These are phyloP conservation scores for Eutypella sp. DNA, from an alignment of 2,329 filamentous ascomycete species.

Conservation along the genomic window DNA sequence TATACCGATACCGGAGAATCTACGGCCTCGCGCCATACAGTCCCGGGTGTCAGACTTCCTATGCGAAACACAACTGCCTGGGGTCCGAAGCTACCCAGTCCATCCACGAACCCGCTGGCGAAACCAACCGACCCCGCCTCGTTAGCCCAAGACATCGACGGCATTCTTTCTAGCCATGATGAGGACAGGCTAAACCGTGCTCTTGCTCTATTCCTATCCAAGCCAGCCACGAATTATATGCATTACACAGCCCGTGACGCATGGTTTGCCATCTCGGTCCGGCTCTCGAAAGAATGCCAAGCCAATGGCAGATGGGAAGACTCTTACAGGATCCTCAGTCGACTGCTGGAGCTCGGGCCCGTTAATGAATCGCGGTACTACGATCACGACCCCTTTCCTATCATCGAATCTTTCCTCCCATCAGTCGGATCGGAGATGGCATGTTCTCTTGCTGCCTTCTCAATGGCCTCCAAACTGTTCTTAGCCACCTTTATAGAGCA, in stretches of 20 bases:
- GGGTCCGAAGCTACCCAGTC: neutral
- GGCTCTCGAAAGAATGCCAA: constrained; percentile 30
- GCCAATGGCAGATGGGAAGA: constrained; percentile 23
- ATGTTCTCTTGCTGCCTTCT: constrained; percentile 9
- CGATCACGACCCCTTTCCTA: constrained; percentile 28
- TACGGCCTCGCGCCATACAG: neutral
- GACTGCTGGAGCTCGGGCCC: constrained; percentile 19
- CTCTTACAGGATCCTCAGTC: constrained; percentile 26
- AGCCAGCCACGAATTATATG: constrained; percentile 2
- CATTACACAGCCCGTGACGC: constrained; percentile 8
- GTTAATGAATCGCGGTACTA: constrained; percentile 31
- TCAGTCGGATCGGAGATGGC: constrained; percentile 6
- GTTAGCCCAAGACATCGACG: neutral
- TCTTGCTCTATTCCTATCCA: constrained; percentile 14
- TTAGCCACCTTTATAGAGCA: constrained; percentile 23
- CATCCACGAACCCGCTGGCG: neutral
- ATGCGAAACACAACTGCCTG: neutral
- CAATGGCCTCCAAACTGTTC: constrained; percentile 26
- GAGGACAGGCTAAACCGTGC: constrained; percentile 16
- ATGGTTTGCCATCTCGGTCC: constrained; percentile 23
- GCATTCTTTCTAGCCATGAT: constrained; percentile 8
- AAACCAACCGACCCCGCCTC: neutral
- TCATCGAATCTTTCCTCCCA: constrained; percentile 27
- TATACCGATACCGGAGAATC: too few species aligned
- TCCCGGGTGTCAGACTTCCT: neutral